These are phyloP conservation scores for Yamadazyma trypodendri DNA, from an alignment of 1,139 yeast species.

Conservation along the genomic window DNA sequence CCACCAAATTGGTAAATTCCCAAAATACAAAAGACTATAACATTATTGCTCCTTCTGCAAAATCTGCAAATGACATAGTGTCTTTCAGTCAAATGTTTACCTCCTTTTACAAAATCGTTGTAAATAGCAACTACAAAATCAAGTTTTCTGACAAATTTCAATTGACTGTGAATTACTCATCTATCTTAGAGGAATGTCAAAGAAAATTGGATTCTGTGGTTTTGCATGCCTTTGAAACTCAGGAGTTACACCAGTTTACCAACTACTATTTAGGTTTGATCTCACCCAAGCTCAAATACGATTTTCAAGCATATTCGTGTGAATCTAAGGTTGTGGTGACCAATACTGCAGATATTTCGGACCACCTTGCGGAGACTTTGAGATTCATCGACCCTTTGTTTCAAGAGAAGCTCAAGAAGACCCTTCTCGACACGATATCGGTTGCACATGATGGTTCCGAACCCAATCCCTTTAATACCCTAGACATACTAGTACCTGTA, in stretches of 20 bases:
- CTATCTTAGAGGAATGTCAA: constrained; percentile 43
- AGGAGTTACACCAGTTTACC: neutral
- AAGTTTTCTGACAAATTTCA: constrained; percentile 36
- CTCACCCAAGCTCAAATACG: constrained; percentile 9
- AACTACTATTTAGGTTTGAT: constrained; percentile 6
- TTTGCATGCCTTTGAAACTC: constrained; percentile 4
- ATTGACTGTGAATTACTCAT: constrained; percentile 45
- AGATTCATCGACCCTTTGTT: constrained; percentile 7
- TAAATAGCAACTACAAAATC: constrained; percentile 19
- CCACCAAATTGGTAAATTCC: constrained; percentile 38
- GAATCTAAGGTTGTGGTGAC: constrained; percentile 7
- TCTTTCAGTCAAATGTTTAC: constrained; percentile 71
- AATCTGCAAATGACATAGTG: constrained; percentile 40
- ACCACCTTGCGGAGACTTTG: neutral
- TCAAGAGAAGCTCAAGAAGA: neutral
- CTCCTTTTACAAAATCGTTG: constrained; percentile 53
- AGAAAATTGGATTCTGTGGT: constrained; percentile 13
- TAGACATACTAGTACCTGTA: constrained; percentile 50
- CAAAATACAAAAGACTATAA: constrained; percentile 25
- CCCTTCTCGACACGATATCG: neutral
- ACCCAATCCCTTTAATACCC: constrained; percentile 6
- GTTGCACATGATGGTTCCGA: neutral
- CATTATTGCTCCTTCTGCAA: constrained; percentile 27
- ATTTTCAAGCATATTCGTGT: constrained; percentile 9
- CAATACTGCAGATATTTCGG: constrained; percentile 7